Evolutionary conservation across 2,329 filamentous ascomycete genomes (phyloP).

Genomic region (Aureobasidium sp.): DNA sequence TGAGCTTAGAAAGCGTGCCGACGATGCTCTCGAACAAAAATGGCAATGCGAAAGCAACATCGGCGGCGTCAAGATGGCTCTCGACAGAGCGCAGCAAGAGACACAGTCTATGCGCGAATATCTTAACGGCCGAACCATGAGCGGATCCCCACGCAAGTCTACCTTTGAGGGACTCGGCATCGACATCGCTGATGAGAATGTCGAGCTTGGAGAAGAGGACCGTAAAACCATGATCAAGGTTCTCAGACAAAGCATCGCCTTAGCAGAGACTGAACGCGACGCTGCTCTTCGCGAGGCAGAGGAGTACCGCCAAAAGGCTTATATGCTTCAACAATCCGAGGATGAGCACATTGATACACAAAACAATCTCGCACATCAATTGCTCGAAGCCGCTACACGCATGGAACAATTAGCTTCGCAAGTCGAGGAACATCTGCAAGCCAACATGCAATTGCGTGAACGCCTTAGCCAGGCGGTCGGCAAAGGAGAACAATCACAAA

Average conservation of each 20-base stretch:
- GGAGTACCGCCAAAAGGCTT: conserved; percentile 55
- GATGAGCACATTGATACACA: conserved; percentile 54
- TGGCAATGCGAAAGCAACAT: conserved; percentile 93
- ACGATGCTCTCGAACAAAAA: conserved; percentile 91
- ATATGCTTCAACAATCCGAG: conserved; percentile 54
- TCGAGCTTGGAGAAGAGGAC: conserved; percentile 27
- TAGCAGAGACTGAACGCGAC: conserved; percentile 65
- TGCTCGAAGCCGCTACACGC: conserved; percentile 65
- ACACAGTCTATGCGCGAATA: conserved; percentile 73
- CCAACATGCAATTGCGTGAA: conserved; percentile 66
- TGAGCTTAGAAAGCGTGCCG: conserved; percentile 73
- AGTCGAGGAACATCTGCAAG: conserved; percentile 71
- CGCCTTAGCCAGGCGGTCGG: conserved; percentile 73
- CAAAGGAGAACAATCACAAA: conserved; percentile 78
- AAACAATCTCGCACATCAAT: conserved; percentile 58
- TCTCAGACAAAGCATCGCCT: conserved; percentile 61
- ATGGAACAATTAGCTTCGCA: conserved; percentile 74
- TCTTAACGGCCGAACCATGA: conserved; percentile 10
- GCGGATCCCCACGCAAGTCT: not conserved
- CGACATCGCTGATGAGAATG: conserved; percentile 15
- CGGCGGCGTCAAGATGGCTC: conserved; percentile 84
- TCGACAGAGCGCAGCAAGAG: conserved; percentile 91
- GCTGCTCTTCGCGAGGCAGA: conserved; percentile 60
- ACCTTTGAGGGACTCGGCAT: conserved; percentile 17
- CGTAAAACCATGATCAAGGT: conserved; percentile 52